Evolutionary conservation across 768 basidiomycete genomes (phyloP), one percentile per base, ranked within the genome.

Genomic region (Lactarius sp.): DNA sequence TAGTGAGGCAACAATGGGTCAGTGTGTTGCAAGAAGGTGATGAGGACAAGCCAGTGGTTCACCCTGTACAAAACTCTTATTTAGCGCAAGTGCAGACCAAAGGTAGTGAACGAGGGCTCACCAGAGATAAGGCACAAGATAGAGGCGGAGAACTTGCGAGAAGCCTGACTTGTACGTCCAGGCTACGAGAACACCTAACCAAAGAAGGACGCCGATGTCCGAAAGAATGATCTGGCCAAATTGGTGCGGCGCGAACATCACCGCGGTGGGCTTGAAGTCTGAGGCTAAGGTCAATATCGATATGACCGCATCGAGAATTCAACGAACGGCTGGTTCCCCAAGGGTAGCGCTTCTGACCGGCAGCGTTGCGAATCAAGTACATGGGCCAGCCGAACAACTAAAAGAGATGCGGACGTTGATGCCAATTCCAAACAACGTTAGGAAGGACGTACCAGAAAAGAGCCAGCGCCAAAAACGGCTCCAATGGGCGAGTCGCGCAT

Each of bases 1-100:
- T 97, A 98, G 77, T 98, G 96, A 54, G 95, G 95, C 50, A 98
- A 84, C 52, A 89, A 75, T 20, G 95, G 93, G 77, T 98, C 96
- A 70, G 96, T 98, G 80, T 99, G 96, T 78, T 99, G 96, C 56
- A 98, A 81, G 88, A 93, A 98, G 20, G 94, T 97, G 79, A 98
- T 97, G 70, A 94, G 71, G 61, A 98, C 92, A 59, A 98, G 82
- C 94, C 94, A 97, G 80, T 94, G 92, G 80, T 92, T 92, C 59
- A 88, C 85, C 86, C 84, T 87, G 64, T 36, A 20, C 14, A 44
- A 2, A 41, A 31, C 36, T 27, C 27, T 27, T 41, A 59, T 16
- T 62, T 42, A 62, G 31, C 27, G 41, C 7, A 41, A 37, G 20
- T 6, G 16, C 31, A n/a, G 14, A 8, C 6, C 3, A 12, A 14